Evolutionary conservation across 2,329 filamentous ascomycete genomes (phyloP).

Genomic region (Fusarium falciforme): DNA sequence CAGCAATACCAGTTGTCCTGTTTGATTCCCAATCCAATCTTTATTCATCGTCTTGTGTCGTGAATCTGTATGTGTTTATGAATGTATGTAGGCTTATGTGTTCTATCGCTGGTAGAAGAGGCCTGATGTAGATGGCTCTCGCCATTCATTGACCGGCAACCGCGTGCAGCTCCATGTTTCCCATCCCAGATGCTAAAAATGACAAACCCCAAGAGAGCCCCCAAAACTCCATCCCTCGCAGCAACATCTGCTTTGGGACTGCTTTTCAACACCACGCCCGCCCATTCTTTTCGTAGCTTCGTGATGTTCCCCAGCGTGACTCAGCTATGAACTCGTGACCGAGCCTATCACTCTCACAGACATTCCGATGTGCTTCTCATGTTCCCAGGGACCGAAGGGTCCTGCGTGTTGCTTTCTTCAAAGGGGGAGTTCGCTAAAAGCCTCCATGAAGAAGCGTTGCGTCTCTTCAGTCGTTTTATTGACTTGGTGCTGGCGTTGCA

Average conservation of each 20-base stretch:
- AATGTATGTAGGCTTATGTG: background rate
- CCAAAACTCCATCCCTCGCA: background rate
- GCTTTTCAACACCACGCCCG: background rate
- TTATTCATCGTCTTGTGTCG: background rate
- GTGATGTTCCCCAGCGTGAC: background rate
- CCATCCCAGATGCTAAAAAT: background rate
- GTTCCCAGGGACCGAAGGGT: background rate
- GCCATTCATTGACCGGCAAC: background rate
- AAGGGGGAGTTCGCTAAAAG: constrained; percentile 2
- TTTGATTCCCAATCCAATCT: constrained; percentile 15
- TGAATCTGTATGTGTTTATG: background rate
- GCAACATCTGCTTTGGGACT: background rate
- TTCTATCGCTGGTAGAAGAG: background rate
- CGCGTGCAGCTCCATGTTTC: background rate
- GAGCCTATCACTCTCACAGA: background rate
- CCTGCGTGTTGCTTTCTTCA: background rate
- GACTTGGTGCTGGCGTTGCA: constrained; percentile 18
- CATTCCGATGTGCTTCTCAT: background rate
- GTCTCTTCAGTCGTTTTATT: constrained; percentile 38
- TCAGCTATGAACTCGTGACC: too few species aligned
- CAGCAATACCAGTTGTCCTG: constrained; percentile 39
- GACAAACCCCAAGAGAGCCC: background rate
- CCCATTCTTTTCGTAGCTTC: background rate
- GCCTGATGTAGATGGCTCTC: background rate
- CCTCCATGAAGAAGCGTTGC: constrained; percentile 32